Base-by-base conservation (phyloP, 352 stramenopile genomes). In the Proteromonas lacertae region DNA sequence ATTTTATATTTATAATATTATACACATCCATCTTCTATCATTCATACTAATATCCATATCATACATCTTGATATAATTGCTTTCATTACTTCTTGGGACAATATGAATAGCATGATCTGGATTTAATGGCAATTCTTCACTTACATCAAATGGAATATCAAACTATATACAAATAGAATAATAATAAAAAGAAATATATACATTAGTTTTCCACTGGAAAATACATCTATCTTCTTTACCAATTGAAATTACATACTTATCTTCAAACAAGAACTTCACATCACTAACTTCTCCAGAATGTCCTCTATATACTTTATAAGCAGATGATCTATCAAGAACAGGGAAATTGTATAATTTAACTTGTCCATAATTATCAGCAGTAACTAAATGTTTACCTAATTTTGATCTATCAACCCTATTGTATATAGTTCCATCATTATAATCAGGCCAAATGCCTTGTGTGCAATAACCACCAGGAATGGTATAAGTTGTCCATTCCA, bases 301-400 rank as follows among this genome's bases (percentile, higher is more conserved):
- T 2, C 29, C 43, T 16, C 9, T 26, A 34, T 37, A 53, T 12
- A 35, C 23, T 13, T 47, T 36, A 17, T 19, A 39, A 12, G 43
- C 16, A 8, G 31, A 24, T 9, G 31, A 16, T 2, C 23, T 32
- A 4, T 36, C n/a, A 13, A 41, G 21, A 16, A 28, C 21, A 31
- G 56, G 56, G 41, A 57, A 52, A 25, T 38, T 23, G 35, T 45
- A 53, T 13, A 61, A 41, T 32, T 40, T 23, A 8, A 64, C 31
- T 14, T 43, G 41, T 13, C 53, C 53, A 41, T 31, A 57, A 20
- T 41, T 44, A 29, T 57, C 55, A 35, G 9, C 34, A 13, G 29
- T 14, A 6, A 43, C 17, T 4, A 40, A 4, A 9, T 36, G 5
- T 19, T 40, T 18, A 19, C 14, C 23, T 19, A 4, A 4, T 24